Percentiles rank a stretch among this genome's conserved stretches.
Conservation (phyloP, 2,329 filamentous ascomycete genomes). For the Coleophoma crateriformis region DNA sequence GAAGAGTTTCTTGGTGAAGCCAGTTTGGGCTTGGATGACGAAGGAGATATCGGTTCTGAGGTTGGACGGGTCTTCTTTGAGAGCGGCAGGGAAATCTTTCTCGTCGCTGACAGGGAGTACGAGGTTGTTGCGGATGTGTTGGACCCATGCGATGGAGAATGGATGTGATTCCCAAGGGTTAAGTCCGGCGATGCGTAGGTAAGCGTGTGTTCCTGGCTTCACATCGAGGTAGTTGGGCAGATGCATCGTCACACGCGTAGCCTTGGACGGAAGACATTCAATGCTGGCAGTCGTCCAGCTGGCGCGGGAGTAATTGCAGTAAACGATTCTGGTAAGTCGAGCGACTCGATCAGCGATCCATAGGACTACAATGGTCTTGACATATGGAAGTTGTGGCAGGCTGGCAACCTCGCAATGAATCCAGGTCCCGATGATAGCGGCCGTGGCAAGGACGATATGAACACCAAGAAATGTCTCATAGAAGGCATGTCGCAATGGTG, state of each 20-base stretch:
- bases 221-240: conserved; percentile 62
- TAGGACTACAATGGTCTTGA: conserved; percentile 67
- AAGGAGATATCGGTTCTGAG: conserved; percentile 64
- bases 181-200: conserved; percentile 63
- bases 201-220: conserved; percentile 67
- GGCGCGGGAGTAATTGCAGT: conserved; percentile 49
- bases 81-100: conserved; percentile 4
- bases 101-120: conserved; percentile 31
- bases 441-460: conserved; percentile 71
- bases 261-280: conserved; percentile 64
- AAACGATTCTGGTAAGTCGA: conserved; percentile 58
- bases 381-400: conserved; percentile 64
- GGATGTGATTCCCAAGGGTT: conserved; percentile 70
- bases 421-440: conserved; percentile 68
- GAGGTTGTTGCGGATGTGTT: conserved; percentile 34
- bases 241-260: conserved; percentile 63
- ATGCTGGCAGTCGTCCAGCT: conserved; percentile 60
- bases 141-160: conserved; percentile 73
- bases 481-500: conserved; percentile 84
- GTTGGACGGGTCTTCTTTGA: conserved; percentile 26
- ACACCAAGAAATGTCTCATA: conserved; percentile 93
- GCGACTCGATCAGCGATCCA: conserved; percentile 69
- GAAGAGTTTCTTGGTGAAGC: conserved; percentile 80
- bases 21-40: conserved; percentile 80
- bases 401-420: conserved; percentile 68